These are phyloP conservation scores for Ogataea angusta DNA, from an alignment of 805 yeast genomes.

Conservation along the genomic window DNA sequence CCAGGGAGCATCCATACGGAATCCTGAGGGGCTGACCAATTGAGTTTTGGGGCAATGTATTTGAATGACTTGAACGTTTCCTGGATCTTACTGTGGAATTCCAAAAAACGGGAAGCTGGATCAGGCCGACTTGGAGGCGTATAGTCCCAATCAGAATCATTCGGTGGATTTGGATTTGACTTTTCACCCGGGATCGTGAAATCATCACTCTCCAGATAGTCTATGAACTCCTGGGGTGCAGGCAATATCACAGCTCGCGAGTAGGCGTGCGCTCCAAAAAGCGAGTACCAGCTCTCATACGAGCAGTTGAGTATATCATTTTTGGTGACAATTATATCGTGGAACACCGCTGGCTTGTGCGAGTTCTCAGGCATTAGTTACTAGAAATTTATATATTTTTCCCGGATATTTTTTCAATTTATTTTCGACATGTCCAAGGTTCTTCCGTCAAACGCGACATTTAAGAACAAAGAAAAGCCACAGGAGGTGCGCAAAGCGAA, in stretches of 20 bases:
- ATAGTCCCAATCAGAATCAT: conserved; percentile 67
- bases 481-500: conserved; percentile 89
- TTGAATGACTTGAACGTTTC: conserved; percentile 47
- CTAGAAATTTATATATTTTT: conserved; percentile 1
- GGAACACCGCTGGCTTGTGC: conserved; percentile 19
- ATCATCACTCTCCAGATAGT: conserved; percentile 65
- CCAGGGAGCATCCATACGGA: conserved; percentile 87
- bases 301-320: conserved; percentile 49
- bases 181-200: conserved; percentile 55
- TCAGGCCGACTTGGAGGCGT: conserved; percentile 25
- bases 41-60: conserved; percentile 79
- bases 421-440: conserved; percentile 18
- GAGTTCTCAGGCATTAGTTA: conserved; percentile 6
- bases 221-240: conserved; percentile 53
- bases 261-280: conserved; percentile 41
- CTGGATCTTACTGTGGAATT: conserved; percentile 54
- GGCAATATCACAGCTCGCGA: conserved; percentile 58
- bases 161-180: conserved; percentile 44
- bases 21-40: conserved; percentile 97
- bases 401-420: conserved; percentile 3
- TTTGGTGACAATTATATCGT: conserved; percentile 28
- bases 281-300: conserved; percentile 58
- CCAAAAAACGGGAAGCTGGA: conserved; percentile 52
- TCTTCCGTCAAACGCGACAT: conserved; percentile 75
- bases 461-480: conserved; percentile 91